Percentiles rank a stretch among this genome's conserved stretches.
Evolutionary conservation across 2,329 filamentous ascomycete genomes (phyloP).

Genomic region (Penicillium brevicompactum): DNA sequence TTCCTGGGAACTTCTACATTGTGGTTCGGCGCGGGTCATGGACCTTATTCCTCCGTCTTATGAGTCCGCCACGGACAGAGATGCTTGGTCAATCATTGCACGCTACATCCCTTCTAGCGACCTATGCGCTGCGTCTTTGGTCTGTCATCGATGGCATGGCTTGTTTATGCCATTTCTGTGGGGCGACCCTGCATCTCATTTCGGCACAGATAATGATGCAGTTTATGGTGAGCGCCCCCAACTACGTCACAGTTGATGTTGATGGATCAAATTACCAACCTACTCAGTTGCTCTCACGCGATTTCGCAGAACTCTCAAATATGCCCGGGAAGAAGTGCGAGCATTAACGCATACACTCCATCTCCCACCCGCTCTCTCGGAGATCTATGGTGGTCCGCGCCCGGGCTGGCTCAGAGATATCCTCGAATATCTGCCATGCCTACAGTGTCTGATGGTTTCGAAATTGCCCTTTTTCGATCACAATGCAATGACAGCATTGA

Average conservation of each 20-base stretch:
- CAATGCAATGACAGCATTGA: constrained; percentile 55
- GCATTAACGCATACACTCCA: constrained; percentile 63
- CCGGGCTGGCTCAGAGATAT: constrained; percentile 62
- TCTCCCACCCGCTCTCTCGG: constrained; percentile 61
- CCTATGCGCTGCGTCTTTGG: constrained; percentile 58
- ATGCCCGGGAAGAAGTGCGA: constrained; percentile 55
- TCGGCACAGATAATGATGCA: constrained; percentile 61
- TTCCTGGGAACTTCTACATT: background rate
- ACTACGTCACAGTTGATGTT: background rate
- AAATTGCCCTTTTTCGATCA: constrained; percentile 65
- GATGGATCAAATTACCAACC: background rate
- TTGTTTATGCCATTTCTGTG: constrained; percentile 63
- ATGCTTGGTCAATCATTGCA: constrained; percentile 60
- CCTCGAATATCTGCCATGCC: constrained; percentile 58
- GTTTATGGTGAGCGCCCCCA: constrained; percentile 52
- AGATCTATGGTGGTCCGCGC: constrained; percentile 62
- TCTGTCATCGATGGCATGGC: constrained; percentile 59
- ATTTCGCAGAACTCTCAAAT: constrained; percentile 59
- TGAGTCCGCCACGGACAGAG: constrained; percentile 55
- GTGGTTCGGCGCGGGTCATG: constrained; percentile 39
- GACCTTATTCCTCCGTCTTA: constrained; percentile 64
- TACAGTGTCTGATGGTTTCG: constrained; percentile 63
- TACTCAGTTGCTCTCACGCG: constrained; percentile 58
- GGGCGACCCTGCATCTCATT: constrained; percentile 65
- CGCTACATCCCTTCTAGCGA: constrained; percentile 59